Percentiles rank a stretch among this genome's conserved stretches.
phyloP scores from a whole-genome alignment of 805 yeast genomes.

The Nakazawaea wyomingensis region DNA sequence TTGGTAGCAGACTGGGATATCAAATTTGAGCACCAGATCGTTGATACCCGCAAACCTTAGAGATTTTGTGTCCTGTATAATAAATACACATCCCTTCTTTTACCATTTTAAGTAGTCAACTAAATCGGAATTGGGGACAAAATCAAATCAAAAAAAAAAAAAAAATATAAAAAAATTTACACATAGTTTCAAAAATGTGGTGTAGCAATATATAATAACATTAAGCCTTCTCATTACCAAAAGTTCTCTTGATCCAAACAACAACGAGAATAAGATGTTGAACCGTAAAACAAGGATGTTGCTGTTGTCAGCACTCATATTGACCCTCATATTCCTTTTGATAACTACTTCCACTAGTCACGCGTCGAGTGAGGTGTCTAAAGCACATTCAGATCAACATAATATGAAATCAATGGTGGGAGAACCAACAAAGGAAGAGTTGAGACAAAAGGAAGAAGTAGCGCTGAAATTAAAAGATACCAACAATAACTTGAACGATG shows the following conservation, averaged over 20 bases:
- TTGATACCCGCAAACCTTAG: constrained; percentile 34
- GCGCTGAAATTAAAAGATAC: constrained; percentile 7
- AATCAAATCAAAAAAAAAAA: constrained; percentile 1
- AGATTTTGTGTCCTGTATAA: no score
- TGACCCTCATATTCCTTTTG: constrained; percentile 32
- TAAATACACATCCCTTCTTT: no score
- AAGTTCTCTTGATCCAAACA: no score
- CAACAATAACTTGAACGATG: constrained; percentile 17
- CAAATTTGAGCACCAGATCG: constrained; percentile 68
- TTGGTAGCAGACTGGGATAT: constrained; percentile 69
- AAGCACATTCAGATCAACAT: constrained; percentile 4
- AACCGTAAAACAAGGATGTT: constrained; percentile 33
- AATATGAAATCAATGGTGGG: constrained; percentile 15
- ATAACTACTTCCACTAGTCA: constrained; percentile 20
- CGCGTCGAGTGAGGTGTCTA: constrained; percentile 10
- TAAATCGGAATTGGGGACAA: no score
- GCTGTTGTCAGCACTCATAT: constrained; percentile 35
- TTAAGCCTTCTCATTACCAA: no score
- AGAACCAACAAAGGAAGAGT: constrained; percentile 17
- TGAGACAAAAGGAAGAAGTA: constrained; percentile 9
- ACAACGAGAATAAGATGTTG: no score
- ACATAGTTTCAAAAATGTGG: no score
- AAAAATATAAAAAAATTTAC: constrained; percentile 1
- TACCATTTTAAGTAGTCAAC: no score
- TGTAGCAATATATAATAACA: no score